Conservation (phyloP, 2,329 filamentous ascomycete species). For the Nigrospora oryzae region DNA sequence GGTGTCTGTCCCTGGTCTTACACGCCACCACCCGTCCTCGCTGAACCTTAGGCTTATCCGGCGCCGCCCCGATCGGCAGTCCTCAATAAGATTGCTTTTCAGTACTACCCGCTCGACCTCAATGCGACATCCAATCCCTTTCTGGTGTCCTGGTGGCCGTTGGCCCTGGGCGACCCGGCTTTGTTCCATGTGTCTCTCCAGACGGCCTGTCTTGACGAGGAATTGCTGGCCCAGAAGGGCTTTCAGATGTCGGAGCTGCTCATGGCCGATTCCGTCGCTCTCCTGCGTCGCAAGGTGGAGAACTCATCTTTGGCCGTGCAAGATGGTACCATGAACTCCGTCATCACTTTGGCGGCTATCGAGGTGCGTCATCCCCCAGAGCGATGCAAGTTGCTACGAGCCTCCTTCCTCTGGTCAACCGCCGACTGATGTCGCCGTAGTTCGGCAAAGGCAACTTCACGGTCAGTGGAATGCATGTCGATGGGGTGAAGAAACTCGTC, state of each 20-base stretch:
- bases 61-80: constrained; percentile 28
- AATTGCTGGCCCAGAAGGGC: constrained; percentile 39
- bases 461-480: constrained; percentile 36
- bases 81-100: constrained; percentile 47
- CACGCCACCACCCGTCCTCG: neutral
- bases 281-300: constrained; percentile 41
- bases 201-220: constrained; percentile 48
- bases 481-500: constrained; percentile 40
- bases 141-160: constrained; percentile 51
- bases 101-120: constrained; percentile 50
- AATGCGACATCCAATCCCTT: constrained; percentile 46
- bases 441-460: constrained; percentile 43
- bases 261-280: constrained; percentile 46
- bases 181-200: constrained; percentile 52
- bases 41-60: neutral
- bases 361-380: constrained; percentile 29
- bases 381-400: no score
- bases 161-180: constrained; percentile 45
- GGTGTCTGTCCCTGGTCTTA: constrained; percentile 10
- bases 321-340: constrained; percentile 47
- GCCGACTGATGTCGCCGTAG: constrained; percentile 15
- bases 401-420: no score
- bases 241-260: constrained; percentile 45
- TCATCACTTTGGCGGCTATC: constrained; percentile 49
- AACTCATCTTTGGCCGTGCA: constrained; percentile 36